These are phyloP conservation scores for Lentinus tigrinus DNA, from an alignment of 768 basidiomycete genomes.

Conservation along the genomic window DNA sequence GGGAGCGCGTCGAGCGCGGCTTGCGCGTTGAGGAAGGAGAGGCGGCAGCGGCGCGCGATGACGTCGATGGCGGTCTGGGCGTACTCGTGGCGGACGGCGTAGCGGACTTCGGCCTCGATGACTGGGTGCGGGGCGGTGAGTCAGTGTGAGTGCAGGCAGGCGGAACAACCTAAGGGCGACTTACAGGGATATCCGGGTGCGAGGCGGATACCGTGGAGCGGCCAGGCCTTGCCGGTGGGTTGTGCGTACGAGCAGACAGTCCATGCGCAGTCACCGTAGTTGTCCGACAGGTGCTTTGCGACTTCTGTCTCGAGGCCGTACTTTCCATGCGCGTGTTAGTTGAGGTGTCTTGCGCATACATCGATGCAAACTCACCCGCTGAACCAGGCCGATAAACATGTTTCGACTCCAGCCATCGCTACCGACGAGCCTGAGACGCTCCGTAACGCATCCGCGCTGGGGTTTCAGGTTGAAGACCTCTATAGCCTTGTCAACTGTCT, in stretches of 20 bases:
- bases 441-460: slow-evolving; percentile 72
- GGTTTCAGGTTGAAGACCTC: slow-evolving; percentile 68
- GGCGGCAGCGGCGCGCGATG: slow-evolving; percentile 87
- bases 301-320: slow-evolving; percentile 91
- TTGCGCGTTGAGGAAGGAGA: slow-evolving; percentile 90
- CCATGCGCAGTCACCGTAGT: slow-evolving; percentile 97
- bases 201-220: slow-evolving; percentile 80
- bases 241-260: slow-evolving; percentile 81
- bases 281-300: slow-evolving; percentile 89
- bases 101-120: slow-evolving; percentile 92
- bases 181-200: slow-evolving; percentile 73
- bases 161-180: slow-evolving; percentile 20
- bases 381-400: slow-evolving; percentile 96
- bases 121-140: slow-evolving; percentile 39
- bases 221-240: slow-evolving; percentile 78
- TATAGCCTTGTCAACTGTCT: slow-evolving; percentile 87
- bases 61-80: slow-evolving; percentile 92
- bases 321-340: slow-evolving; percentile 34
- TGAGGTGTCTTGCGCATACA: background rate
- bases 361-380: slow-evolving; percentile 59
- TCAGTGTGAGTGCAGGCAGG: background rate
- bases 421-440: slow-evolving; percentile 79
- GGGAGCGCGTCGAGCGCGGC: slow-evolving; percentile 85
- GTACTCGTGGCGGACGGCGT: slow-evolving; percentile 88
- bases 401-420: slow-evolving; percentile 93